phyloP scores from a whole-genome alignment of 345 rosid genomes.

The Rhodamnia rubescens region DNA sequence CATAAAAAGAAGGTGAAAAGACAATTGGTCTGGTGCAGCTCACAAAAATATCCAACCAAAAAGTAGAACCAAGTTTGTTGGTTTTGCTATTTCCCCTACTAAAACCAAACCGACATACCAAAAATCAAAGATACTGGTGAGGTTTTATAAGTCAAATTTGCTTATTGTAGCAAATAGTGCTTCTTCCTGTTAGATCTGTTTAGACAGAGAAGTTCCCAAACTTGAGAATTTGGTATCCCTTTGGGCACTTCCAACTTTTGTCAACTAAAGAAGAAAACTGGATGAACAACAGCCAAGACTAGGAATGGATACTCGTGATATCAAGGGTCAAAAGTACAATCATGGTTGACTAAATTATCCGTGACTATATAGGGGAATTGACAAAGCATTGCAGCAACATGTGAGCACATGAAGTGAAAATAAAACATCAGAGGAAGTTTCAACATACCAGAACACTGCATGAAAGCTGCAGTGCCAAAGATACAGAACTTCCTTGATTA shows the following conservation, averaged over 20 bases:
- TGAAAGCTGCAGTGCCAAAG: conserved; percentile 87
- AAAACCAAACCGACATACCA: not conserved
- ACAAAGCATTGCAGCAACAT: not conserved
- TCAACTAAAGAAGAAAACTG: not conserved
- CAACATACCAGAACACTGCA: conserved; percentile 92
- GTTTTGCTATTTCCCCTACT: not conserved
- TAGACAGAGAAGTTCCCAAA: not conserved
- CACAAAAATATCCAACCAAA: not conserved
- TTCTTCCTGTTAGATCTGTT: not conserved
- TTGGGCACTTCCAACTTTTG: not conserved
- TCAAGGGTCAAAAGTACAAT: not conserved
- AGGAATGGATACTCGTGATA: not conserved
- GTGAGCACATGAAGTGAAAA: not conserved
- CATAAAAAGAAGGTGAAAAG: not conserved
- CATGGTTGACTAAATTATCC: not conserved
- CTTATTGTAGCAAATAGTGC: not conserved
- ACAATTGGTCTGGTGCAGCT: not conserved
- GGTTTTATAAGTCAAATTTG: not conserved
- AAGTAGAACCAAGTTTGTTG: not conserved
- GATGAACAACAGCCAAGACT: not conserved
- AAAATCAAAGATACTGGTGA: not conserved
- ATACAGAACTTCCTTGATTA: conserved; percentile 60
- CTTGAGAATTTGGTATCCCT: not conserved
- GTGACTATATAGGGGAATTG: not conserved
- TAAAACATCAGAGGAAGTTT: not conserved